A percentile compares a stretch with the other conserved stretches of the same genome.
These are phyloP conservation scores for Diaporthe amygdali DNA, from an alignment of 2,329 filamentous ascomycete species.

Conservation along the genomic window DNA sequence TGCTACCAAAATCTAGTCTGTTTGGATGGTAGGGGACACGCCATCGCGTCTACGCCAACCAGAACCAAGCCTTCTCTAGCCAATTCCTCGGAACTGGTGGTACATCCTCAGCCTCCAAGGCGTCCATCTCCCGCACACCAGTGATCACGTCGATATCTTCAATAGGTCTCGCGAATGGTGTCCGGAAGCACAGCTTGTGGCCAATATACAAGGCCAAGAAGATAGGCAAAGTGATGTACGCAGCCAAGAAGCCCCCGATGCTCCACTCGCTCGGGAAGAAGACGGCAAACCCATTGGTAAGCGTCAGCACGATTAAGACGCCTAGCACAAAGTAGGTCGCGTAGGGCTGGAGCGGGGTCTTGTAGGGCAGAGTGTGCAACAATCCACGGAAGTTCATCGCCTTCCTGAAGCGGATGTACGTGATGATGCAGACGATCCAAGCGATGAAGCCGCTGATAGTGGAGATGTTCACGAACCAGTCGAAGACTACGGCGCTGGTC, in stretches of 20 bases:
- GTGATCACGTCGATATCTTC: constrained; percentile 61
- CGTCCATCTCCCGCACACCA: constrained; percentile 68
- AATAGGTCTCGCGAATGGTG: constrained; percentile 45
- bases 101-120: constrained; percentile 54
- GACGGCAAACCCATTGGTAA: constrained; percentile 78
- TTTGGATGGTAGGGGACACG: neutral
- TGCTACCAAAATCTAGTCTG: neutral
- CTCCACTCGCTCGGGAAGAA: constrained; percentile 73
- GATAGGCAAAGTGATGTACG: constrained; percentile 66
- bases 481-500: constrained; percentile 68
- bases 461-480: constrained; percentile 74
- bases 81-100: constrained; percentile 55
- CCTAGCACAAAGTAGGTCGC: constrained; percentile 65
- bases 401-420: constrained; percentile 63
- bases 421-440: constrained; percentile 64
- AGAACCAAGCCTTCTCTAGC: constrained; percentile 60
- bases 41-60: constrained; percentile 48
- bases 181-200: constrained; percentile 60
- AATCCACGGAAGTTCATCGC: constrained; percentile 60
- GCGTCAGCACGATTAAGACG: constrained; percentile 63
- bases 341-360: constrained; percentile 63
- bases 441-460: constrained; percentile 66
- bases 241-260: constrained; percentile 66
- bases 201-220: constrained; percentile 66
- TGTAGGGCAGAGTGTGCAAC: constrained; percentile 55